Percentiles rank a stretch among this genome's conserved stretches.
Conservation (phyloP, 768 basidiomycete genomes). For the Brasilioporus rufonigricans region DNA sequence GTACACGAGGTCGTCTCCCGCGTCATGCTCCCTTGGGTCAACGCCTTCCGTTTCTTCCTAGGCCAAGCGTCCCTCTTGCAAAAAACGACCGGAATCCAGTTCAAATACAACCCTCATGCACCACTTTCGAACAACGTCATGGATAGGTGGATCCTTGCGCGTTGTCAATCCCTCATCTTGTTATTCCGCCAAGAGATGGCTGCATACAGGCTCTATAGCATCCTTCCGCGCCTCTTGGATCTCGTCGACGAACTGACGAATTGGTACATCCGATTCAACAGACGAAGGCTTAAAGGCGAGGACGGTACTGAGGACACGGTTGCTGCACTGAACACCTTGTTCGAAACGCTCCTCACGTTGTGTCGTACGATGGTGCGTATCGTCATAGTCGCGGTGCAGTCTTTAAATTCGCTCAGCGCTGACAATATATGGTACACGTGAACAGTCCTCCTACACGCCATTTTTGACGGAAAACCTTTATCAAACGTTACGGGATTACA, state of each 20-base stretch:
- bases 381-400: not conserved
- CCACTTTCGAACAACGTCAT: conserved; percentile 88
- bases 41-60: conserved; percentile 98
- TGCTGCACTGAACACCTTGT: conserved; percentile 89
- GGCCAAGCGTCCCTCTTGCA: conserved; percentile 88
- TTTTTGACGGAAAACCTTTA: conserved; percentile 97
- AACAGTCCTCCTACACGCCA: conserved; percentile 96
- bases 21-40: conserved; percentile 97
- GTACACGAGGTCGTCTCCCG: conserved; percentile 95
- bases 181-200: conserved; percentile 94
- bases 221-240: conserved; percentile 90
- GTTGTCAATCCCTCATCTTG: conserved; percentile 95
- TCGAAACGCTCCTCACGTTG: conserved; percentile 91
- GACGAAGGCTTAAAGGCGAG: conserved; percentile 92
- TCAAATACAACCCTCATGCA: conserved; percentile 86
- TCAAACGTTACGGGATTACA: conserved; percentile 82
- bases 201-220: conserved; percentile 94
- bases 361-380: conserved; percentile 87
- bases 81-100: conserved; percentile 73
- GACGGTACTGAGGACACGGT: conserved; percentile 86
- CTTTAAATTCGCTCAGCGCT: not conserved
- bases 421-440: not conserved
- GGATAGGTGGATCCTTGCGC: conserved; percentile 97
- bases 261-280: conserved; percentile 99
- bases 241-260: conserved; percentile 97